Evolutionary conservation across 345 rosid species (phyloP).

Genomic region (Psidium friedrichsthalianum): DNA sequence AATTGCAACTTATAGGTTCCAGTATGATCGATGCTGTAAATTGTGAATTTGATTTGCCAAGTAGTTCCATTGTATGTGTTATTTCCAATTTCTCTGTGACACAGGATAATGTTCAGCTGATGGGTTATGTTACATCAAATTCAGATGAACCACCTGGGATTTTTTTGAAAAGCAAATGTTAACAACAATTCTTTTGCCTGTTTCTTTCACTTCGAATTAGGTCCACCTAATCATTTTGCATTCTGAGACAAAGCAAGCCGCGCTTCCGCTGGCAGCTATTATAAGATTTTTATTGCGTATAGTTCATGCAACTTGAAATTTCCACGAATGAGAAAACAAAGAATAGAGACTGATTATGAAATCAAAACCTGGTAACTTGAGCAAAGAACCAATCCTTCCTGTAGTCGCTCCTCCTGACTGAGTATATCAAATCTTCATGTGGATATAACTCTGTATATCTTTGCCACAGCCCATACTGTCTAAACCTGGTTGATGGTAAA

Average conservation of each 20-base stretch:
- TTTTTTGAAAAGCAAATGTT: background rate
- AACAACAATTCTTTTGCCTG: background rate
- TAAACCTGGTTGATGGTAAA: conserved; percentile 22
- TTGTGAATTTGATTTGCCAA: conserved; percentile 57
- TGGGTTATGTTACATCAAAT: background rate
- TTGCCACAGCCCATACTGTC: conserved; percentile 97
- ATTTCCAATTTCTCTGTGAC: conserved; percentile 30
- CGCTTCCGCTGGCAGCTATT: background rate
- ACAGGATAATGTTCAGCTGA: background rate
- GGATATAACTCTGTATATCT: conserved; percentile 75
- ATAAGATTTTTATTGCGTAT: background rate
- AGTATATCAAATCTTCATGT: conserved; percentile 52
- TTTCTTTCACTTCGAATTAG: background rate
- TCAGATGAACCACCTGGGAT: background rate
- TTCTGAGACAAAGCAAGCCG: background rate
- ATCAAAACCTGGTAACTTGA: conserved; percentile 61
- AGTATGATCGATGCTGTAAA: conserved; percentile 12
- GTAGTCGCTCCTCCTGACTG: conserved; percentile 44
- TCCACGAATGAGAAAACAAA: background rate
- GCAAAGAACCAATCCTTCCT: conserved; percentile 76
- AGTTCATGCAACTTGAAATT: background rate
- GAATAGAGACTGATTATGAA: background rate
- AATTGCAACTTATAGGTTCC: conserved; percentile 32
- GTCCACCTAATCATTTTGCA: background rate
- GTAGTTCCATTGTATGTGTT: conserved; percentile 46